Base-by-base conservation (phyloP, 306 rosid genomes). In the Inga leiocalycina region DNA sequence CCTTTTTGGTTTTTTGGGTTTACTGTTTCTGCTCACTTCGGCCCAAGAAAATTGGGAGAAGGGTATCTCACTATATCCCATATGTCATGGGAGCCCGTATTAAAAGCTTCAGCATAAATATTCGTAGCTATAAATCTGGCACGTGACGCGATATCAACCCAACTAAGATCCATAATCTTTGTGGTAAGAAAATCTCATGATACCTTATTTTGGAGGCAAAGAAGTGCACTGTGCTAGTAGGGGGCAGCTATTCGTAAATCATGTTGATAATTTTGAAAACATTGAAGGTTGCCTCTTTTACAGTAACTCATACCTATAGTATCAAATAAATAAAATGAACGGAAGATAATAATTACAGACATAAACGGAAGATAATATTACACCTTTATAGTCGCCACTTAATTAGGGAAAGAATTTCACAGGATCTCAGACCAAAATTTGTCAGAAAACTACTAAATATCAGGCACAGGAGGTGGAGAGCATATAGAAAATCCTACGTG, bases 341-440 rank as follows among this genome's bases (percentile, higher is more conserved):
- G 8, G 48, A 71, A 10, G 13, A 71, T 22, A 41, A 20, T 43
- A 24, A 51, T 22, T 22, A 61, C 67, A 22, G 13, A 24, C 32
- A n/a, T 10, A 41, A 12, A 10, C 8, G 2, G 8, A 71, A 22
- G 56, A 44, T 45, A 24, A 44, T 11, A 49, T 68, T 43, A 17
- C 32, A 52, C 45, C 78, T 71, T 71, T 44, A 15, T 70, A 46
- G 24, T 24, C 10, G 3, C 16, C 37, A 8, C 12, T 17, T 71
- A 48, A 46, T 46, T 7, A 45, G 49, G 54, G 61, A 69, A 69
- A 43, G 43, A 32, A 57, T 41, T 24, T 81, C 67, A 76, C 72
- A 76, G 73, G 17, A 71, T 59, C 45, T 64, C 2, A 30, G 34
- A 43, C 81, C 81, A 74, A 79, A 79, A 51, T 44, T 79, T 84